Evolutionary conservation across 2,329 filamentous ascomycete genomes (phyloP).

Genomic region (Stagonosporopsis rhizophila): DNA sequence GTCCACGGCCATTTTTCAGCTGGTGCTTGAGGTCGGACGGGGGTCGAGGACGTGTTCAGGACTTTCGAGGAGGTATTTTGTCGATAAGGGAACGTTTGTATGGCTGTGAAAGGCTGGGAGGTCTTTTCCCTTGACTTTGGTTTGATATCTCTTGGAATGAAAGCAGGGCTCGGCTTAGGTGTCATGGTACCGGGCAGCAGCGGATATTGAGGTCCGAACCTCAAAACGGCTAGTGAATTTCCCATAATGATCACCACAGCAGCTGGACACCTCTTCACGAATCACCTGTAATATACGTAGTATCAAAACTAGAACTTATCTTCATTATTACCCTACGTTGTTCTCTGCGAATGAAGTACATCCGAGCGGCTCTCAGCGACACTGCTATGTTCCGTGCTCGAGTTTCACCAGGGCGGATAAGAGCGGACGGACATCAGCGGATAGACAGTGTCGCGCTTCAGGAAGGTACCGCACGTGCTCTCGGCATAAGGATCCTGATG

Average conservation of each 20-base stretch:
- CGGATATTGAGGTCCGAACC: constrained; percentile 19
- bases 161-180: constrained; percentile 24
- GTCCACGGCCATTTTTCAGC: constrained; percentile 31
- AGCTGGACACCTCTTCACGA: not conserved
- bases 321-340: too few species aligned
- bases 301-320: not conserved
- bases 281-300: not conserved
- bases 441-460: constrained; percentile 20
- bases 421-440: constrained; percentile 32
- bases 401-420: constrained; percentile 23
- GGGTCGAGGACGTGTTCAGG: too few species aligned
- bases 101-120: not conserved
- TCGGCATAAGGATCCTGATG: constrained; percentile 36
- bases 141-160: constrained; percentile 8
- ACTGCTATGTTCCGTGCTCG: not conserved
- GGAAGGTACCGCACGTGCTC: constrained; percentile 33
- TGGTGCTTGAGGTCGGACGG: too few species aligned
- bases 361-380: not conserved
- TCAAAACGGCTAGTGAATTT: constrained; percentile 6
- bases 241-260: constrained; percentile 8
- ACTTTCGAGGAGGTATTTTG: not conserved
- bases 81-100: not conserved
- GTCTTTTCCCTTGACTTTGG: not conserved
- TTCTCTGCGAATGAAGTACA: not conserved
- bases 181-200: constrained; percentile 3